Percentiles rank a stretch among this genome's conserved stretches.
Conservation (phyloP, 148 eudicot genomes). For the Nepenthes gracilis region DNA sequence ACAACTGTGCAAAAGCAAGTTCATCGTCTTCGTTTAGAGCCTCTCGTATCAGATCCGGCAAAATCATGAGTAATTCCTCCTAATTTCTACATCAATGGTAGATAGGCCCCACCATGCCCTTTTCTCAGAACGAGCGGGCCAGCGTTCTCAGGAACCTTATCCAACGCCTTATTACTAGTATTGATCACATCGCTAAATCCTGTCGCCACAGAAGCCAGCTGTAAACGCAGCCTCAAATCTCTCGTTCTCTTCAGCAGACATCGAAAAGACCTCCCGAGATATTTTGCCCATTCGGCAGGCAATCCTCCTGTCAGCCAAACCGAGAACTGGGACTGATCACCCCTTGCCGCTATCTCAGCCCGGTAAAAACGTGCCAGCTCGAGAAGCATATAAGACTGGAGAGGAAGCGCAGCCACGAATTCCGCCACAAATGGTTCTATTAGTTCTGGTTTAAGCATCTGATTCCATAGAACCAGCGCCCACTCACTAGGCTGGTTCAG, state of each 20-base stretch:
- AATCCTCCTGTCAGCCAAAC: slow-evolving; percentile 87
- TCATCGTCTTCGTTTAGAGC: too few species aligned
- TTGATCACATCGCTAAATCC: slow-evolving; percentile 66
- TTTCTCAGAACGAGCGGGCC: slow-evolving; percentile 89
- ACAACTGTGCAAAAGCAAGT: too few species aligned
- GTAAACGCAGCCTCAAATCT: slow-evolving; percentile 67
- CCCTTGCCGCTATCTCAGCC: slow-evolving; percentile 82
- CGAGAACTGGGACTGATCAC: slow-evolving; percentile 82
- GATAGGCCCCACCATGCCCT: slow-evolving; percentile 98
- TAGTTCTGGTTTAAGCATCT: slow-evolving; percentile 86
- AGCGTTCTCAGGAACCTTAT: slow-evolving; percentile 88
- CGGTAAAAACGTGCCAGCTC: slow-evolving; percentile 81
- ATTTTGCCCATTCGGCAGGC: slow-evolving; percentile 86
- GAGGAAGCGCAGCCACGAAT: slow-evolving; percentile 89
- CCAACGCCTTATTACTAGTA: slow-evolving; percentile 54
- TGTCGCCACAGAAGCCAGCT: slow-evolving; percentile 67
- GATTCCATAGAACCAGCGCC: slow-evolving; percentile 94
- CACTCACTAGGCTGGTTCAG: slow-evolving; percentile 96
- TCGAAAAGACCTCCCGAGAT: slow-evolving; percentile 77
- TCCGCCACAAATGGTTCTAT: slow-evolving; percentile 81
- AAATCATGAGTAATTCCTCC: too few species aligned
- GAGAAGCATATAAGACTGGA: slow-evolving; percentile 65
- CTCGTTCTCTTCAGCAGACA: slow-evolving; percentile 81
- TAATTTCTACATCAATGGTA: slow-evolving; percentile 35
- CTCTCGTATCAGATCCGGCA: too few species aligned